A percentile compares a stretch with the other conserved stretches of the same genome.
phyloP scores from a whole-genome alignment of 331 rosid genomes.

The Acacia pycnantha region DNA sequence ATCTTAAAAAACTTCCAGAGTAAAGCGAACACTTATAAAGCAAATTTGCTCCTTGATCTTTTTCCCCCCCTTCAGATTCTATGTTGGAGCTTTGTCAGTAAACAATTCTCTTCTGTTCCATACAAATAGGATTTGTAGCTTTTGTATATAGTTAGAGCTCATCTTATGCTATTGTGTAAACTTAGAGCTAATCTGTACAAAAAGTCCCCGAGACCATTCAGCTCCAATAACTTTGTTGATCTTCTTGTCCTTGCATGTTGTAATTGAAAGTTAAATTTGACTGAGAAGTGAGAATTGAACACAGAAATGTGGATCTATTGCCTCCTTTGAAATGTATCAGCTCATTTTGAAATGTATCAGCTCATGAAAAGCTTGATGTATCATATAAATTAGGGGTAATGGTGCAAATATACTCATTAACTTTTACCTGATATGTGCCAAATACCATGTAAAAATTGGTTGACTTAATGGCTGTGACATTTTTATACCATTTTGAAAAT shows the following conservation, averaged over 20 bases:
- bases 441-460: too few relatives aligned
- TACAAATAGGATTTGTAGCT: slow-evolving; percentile 35
- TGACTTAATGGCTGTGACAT: too few relatives aligned
- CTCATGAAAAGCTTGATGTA: neutral
- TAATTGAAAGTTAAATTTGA: neutral
- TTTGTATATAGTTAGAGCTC: slow-evolving; percentile 36
- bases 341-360: too few relatives aligned
- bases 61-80: too few relatives aligned
- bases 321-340: neutral
- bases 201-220: neutral
- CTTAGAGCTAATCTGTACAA: neutral
- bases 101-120: slow-evolving; percentile 31
- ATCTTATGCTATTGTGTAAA: slow-evolving; percentile 26
- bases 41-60: too few relatives aligned
- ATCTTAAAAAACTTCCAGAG: too few relatives aligned
- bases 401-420: too few relatives aligned
- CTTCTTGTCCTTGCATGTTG: neutral
- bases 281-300: neutral
- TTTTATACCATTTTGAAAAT: too few relatives aligned
- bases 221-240: neutral
- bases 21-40: too few relatives aligned
- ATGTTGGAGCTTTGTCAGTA: neutral
- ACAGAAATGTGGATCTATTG: neutral
- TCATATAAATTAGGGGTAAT: too few relatives aligned
- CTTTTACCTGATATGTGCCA: too few relatives aligned